A percentile compares a stretch with the other conserved stretches of the same genome.
These are phyloP conservation scores for Linnemannia zychae DNA, from an alignment of 192 early-diverging fungal species.

Conservation along the genomic window DNA sequence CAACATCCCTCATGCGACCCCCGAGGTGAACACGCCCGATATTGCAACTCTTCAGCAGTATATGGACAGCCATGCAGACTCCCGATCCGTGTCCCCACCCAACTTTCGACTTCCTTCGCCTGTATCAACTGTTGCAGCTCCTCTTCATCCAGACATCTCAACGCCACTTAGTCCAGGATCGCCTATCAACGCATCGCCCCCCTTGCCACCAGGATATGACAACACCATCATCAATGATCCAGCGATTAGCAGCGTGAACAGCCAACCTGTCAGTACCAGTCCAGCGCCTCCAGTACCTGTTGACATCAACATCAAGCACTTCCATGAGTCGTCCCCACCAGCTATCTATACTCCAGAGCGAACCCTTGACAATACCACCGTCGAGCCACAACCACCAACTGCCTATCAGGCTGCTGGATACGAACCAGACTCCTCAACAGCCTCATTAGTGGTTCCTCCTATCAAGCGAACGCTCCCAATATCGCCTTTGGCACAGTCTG, in stretches of 20 bases:
- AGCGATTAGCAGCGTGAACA: neutral
- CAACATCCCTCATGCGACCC: slow-evolving; percentile 10
- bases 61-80: slow-evolving; percentile 2
- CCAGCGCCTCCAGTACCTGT: slow-evolving; percentile 9
- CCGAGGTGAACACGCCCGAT: slow-evolving; percentile 30
- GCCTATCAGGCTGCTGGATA: neutral
- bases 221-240: neutral
- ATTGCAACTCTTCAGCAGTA: slow-evolving; percentile 1
- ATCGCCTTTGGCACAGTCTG: slow-evolving; percentile 32
- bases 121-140: neutral
- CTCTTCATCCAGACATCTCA: slow-evolving; percentile 19
- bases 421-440: neutral
- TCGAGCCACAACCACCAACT: neutral
- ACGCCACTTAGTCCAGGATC: slow-evolving; percentile 5
- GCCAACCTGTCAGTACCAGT: neutral
- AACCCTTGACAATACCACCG: neutral
- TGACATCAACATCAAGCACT: neutral
- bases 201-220: neutral
- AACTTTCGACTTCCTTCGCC: slow-evolving; percentile 17
- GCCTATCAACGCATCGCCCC: neutral
- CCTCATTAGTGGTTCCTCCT: neutral
- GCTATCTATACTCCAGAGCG: neutral
- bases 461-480: slow-evolving; percentile 40
- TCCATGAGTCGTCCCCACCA: neutral
- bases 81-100: neutral